Conservation (phyloP, 805 yeast genomes). For the Maudiozyma barnettii region DNA sequence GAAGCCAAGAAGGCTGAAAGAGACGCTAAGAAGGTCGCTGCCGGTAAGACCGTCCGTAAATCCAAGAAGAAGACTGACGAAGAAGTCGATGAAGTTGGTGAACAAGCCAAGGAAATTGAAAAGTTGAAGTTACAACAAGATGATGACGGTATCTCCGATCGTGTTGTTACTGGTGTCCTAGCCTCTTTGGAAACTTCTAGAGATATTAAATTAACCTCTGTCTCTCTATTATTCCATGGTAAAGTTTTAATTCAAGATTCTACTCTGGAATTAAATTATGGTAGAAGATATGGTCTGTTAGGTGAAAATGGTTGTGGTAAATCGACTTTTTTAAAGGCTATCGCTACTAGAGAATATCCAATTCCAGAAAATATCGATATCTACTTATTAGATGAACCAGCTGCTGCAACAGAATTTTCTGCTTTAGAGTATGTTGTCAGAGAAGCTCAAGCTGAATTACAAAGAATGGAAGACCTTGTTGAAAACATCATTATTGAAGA, state of each 20-base stretch:
- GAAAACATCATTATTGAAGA: conserved; percentile 83
- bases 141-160: conserved; percentile 87
- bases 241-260: conserved; percentile 93
- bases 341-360: conserved; percentile 95
- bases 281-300: conserved; percentile 92
- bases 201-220: conserved; percentile 85
- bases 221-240: conserved; percentile 93
- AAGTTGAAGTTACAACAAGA: conserved; percentile 89
- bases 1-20: conserved; percentile 93
- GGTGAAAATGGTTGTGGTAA: conserved; percentile 99
- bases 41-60: conserved; percentile 44
- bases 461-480: conserved; percentile 80
- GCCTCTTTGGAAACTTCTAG: conserved; percentile 83
- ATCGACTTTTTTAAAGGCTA: conserved; percentile 84
- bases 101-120: conserved; percentile 64
- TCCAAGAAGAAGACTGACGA: conserved; percentile 34
- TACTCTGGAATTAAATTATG: conserved; percentile 83
- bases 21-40: conserved; percentile 91
- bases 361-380: conserved; percentile 87
- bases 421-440: conserved; percentile 94
- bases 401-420: conserved; percentile 82
- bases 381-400: conserved; percentile 93
- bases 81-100: conserved; percentile 45
- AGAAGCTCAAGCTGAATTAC: conserved; percentile 90
- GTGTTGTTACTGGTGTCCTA: conserved; percentile 96